Evolutionary conservation across 257 asterid genomes (phyloP), one percentile per base, ranked within the genome.

Genomic region (Mitragyna speciosa): DNA sequence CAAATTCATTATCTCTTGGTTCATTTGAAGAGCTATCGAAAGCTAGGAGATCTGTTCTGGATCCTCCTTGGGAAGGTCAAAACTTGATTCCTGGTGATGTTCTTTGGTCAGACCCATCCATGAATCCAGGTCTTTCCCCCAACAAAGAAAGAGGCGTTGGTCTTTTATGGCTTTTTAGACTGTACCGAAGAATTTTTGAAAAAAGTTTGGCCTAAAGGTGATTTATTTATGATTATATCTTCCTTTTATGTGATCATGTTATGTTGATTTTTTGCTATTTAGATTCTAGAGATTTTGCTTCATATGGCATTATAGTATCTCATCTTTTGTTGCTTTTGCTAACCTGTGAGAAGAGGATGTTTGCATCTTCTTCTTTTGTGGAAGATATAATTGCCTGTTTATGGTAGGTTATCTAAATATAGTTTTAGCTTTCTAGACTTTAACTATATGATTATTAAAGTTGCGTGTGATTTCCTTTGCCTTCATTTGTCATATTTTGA

Each of bases 11-110:
- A 78, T 80, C 76, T 64, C 96, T 96, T 69, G 99, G 99, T 84
- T 88, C 97, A 49, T 88, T 96, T 83, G 98, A 94, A 78, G 97
- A 96, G 88, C 88, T 96, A 67, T 89, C 89, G 68, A 96, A 87
- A 87, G 97, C 98, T 79, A 89, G 98, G 87, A 91, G 98, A 83
- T 89, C 98, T 74, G 97, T 96, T 76, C 98, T 96, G 81, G 99
- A 96, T 88, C 98, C 99, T 85, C 98, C 98, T 2, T 94, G 99
- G 99, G 92, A 96, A 88, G 98, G 99, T 80, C 83, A 83, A 36
- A 96, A 96, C 84, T 81, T 96, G 92, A 96, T 96, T 76, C 99
- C 99, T 19, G 99, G 99, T 78, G 99, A 96, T 78, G 93, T 96
- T 68, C 87, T 96, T 52, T 96, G 99, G 99, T 96, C 99, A 36